Base-by-base conservation (phyloP, 805 yeast genomes). In the Cyberlindnera petersonii region DNA sequence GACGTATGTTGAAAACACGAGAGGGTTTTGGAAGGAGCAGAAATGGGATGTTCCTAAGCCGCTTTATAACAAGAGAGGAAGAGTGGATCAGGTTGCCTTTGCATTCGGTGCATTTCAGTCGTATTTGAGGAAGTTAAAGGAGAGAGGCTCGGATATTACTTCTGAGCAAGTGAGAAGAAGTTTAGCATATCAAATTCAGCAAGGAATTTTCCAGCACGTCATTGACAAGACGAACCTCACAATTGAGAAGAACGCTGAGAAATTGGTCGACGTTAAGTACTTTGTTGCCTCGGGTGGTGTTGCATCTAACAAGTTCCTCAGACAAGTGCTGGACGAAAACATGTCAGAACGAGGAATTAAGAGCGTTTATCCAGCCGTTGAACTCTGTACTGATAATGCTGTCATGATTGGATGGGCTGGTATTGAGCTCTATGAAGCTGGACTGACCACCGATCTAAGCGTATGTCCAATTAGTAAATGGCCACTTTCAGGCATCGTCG, bases 331-430 rank as follows among this genome's bases (percentile, higher is more conserved):
- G 6, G 50, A 56, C 33, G 48, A 53, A 1, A 66, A 68, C 4
- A 59, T 77, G n/a, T 37, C 60, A 4, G 21, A 32, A 18, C 50
- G 31, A 44, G 60, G 34, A 49, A 52, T 67, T 52, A 49, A 56
- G 1, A 75, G 79, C 32, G 75, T 75, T 47, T 86, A 79, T 51
- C 96, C 97, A 0, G 78, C 75, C 16, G 65, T 79, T 3, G 61
- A 70, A 2, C 64, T 88, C 43, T 93, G 98, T 56, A 87, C 97
- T 0, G 98, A 93, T 55, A 93, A 93, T 59, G 95, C 97, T 0
- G 76, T 87, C 2, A 93, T 93, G 98, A 93, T 93, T 37, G 98
- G 96, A 1, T 86, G 94, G 79, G 95, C 98, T 0, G 98, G 97
- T 0, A 86, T 91, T 8, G 96, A 91, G 58, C 62, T 89, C 15